Percentiles rank a stretch among this genome's conserved stretches.
phyloP scores from a whole-genome alignment of 2,329 filamentous ascomycete genomes.

The Ophiostoma sp. region DNA sequence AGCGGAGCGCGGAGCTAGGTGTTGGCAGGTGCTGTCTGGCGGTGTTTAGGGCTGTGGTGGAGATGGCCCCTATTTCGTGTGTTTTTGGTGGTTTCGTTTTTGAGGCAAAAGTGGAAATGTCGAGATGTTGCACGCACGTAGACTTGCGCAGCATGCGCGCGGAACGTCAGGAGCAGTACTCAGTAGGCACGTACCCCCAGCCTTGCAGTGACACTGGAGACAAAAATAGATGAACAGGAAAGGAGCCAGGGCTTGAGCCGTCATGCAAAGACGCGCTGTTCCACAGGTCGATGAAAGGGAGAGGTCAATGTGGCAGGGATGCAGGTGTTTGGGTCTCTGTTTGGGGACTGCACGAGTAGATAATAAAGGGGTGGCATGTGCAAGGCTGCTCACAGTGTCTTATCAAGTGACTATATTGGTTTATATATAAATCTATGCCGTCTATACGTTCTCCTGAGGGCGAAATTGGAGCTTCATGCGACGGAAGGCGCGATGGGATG shows the following conservation, averaged over 20 bases:
- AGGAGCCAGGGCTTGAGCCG: background rate
- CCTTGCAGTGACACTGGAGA: too few species aligned
- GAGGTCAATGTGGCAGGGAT: background rate
- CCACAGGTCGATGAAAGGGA: background rate
- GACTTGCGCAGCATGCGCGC: background rate
- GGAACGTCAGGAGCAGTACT: too few species aligned
- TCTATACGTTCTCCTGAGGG: background rate
- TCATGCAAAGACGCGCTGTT: background rate
- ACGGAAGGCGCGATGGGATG: background rate
- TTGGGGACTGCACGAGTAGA: background rate
- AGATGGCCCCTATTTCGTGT: slow-evolving; percentile 7
- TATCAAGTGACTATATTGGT: background rate
- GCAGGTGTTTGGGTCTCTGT: background rate
- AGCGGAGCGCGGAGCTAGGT: background rate
- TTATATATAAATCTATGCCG: background rate
- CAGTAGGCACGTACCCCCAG: too few species aligned
- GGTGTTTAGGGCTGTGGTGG: slow-evolving; percentile 6
- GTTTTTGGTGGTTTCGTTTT: background rate
- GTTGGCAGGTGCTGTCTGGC: background rate
- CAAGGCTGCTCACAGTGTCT: background rate
- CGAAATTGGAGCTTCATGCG: slow-evolving; percentile 4
- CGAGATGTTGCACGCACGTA: slow-evolving; percentile 4
- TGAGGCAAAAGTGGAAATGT: slow-evolving; percentile 16
- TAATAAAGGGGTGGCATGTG: background rate
- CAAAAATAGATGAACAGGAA: background rate